phyloP scores from a whole-genome alignment of 2,329 filamentous ascomycete species.

The Metarhizium robertsii region DNA sequence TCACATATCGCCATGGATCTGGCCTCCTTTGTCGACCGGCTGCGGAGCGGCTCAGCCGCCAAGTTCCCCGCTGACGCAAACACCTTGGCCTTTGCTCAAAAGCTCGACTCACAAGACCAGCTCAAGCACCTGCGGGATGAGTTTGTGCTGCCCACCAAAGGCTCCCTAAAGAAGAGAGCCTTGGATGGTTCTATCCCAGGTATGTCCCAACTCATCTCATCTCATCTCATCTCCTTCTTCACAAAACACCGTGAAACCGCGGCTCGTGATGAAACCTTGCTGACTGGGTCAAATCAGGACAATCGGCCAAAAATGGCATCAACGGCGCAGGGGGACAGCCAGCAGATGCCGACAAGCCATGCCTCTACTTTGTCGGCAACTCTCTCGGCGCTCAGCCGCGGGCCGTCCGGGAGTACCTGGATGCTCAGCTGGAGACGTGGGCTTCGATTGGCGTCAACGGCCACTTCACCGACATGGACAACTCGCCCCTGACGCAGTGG shows the following conservation, averaged over 20 bases:
- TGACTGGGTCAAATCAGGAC: not conserved
- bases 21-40: slow-evolving; percentile 25
- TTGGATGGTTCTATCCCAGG: slow-evolving; percentile 36
- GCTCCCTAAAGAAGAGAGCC: slow-evolving; percentile 56
- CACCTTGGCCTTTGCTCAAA: slow-evolving; percentile 36
- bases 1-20: slow-evolving; percentile 26
- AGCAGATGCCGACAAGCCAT: slow-evolving; percentile 13
- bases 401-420: slow-evolving; percentile 53
- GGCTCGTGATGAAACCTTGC: slow-evolving; percentile 1
- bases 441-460: slow-evolving; percentile 75
- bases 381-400: slow-evolving; percentile 78
- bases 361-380: slow-evolving; percentile 82
- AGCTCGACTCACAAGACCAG: slow-evolving; percentile 52
- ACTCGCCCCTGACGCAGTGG: slow-evolving; percentile 63
- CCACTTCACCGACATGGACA: slow-evolving; percentile 63
- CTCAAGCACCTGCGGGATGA: slow-evolving; percentile 54
- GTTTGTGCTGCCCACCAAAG: slow-evolving; percentile 69
- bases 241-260: not conserved
- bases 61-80: slow-evolving; percentile 39
- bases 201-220: slow-evolving; percentile 13
- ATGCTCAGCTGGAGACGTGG: slow-evolving; percentile 74
- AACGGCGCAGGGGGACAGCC: slow-evolving; percentile 16
- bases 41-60: slow-evolving; percentile 30
- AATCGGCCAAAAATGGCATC: slow-evolving; percentile 8
- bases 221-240: not conserved